phyloP scores from a whole-genome alignment of 352 stramenopile species.

The Phytophthora melonis region DNA sequence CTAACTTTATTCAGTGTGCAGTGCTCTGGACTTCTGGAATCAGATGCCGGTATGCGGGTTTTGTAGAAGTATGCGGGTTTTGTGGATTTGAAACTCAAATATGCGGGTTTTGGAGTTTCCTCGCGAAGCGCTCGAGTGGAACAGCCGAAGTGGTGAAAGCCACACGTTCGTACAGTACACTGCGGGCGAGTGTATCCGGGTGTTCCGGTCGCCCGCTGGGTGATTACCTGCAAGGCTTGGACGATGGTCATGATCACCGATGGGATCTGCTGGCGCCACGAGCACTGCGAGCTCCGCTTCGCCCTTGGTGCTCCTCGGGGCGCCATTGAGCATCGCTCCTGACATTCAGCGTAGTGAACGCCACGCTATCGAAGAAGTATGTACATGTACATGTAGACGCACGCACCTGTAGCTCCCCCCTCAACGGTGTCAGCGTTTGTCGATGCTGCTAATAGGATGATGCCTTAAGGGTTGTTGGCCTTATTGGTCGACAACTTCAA shows the following conservation, averaged over 20 bases:
- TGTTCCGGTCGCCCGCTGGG: slow-evolving; percentile 2
- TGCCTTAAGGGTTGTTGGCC: no score
- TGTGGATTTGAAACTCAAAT: no score
- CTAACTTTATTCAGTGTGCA: no score
- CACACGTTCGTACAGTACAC: not conserved
- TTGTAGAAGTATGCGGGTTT: no score
- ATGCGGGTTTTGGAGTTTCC: no score
- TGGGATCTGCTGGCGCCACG: slow-evolving; percentile 14
- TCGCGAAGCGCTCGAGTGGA: not conserved
- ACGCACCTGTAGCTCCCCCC: no score
- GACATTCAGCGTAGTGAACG: no score
- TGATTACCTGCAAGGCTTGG: slow-evolving; percentile 23
- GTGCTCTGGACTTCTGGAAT: no score
- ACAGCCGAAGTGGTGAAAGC: slow-evolving; percentile 6
- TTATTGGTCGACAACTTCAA: not conserved
- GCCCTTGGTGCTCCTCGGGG: not conserved
- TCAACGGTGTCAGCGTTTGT: not conserved
- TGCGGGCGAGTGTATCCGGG: not conserved
- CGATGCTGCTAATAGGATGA: not conserved
- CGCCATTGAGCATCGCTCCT: no score
- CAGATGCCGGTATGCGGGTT: no score
- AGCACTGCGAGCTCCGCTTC: not conserved
- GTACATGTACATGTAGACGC: no score
- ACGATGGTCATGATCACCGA: slow-evolving; percentile 16
- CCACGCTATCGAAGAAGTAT: no score